Base-by-base conservation (phyloP, 2,329 filamentous ascomycete genomes). In the Ceratocystiopsis brevicomis region DNA sequence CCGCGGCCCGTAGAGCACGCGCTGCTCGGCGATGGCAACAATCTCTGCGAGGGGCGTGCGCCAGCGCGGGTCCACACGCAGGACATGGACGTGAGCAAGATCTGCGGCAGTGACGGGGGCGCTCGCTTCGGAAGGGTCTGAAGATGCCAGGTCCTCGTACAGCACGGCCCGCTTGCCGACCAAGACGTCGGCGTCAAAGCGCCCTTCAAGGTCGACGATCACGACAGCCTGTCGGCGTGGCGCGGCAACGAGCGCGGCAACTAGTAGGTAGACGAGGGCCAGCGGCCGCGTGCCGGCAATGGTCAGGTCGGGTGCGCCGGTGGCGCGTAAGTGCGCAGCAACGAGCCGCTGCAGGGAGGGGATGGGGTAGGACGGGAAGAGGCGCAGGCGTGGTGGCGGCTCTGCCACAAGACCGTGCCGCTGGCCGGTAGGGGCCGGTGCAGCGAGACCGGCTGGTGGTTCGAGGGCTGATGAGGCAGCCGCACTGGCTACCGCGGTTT, bases 251-350 rank as follows among this genome's bases (percentile, higher is more conserved):
- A 76, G 60, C 2, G 60, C 61, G 4, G 68, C 67, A 19, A 73
- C 54, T 4, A 79, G 56, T 43, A 65, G 60, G 58, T 78, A 75
- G 34, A 78, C 52, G 10, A 79, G 59, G 0, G 71, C 66, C 13
- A 73, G 59, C 9, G 49, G 39, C 46, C 66, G 58, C 12, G 69
- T 66, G 1, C 73, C 72, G 15, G 62, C 63, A 42, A 77, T 55
- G 14, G 66, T 61, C 14, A 78, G 53, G 1, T 64, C 60, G 0
- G 64, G 55, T 0, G 62, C 59, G 43, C 66, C 65, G 0, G 68
- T 70, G 11, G 62, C 60, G 30, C 62, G 62, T 41, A 69, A 66
- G 54, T 73, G 67, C 1, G 57, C 59, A 9, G 55, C 52, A 33
- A 64, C 59, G 18, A 77, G 56, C 9, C 54, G 54, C 51, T 73